Evolutionary conservation across 1,284 basidiomycete species (phyloP).

Genomic region (Xerocomus nothofagi): DNA sequence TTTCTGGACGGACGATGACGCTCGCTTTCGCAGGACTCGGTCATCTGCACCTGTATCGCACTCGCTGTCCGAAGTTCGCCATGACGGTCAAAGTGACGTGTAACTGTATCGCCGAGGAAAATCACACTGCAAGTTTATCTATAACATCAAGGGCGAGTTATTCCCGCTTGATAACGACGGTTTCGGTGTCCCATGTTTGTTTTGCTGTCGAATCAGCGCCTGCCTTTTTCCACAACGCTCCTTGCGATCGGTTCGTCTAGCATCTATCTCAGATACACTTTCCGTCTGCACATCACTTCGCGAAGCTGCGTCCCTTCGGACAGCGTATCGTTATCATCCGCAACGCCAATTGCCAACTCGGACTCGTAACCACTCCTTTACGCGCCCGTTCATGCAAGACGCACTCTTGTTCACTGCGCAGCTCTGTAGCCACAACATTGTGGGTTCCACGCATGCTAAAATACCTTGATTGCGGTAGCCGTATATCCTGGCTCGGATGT

Average conservation of each 20-base stretch:
- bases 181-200: slow-evolving; percentile 26
- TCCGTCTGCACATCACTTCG: slow-evolving; percentile 27
- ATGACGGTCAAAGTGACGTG: slow-evolving; percentile 21
- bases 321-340: slow-evolving; percentile 16
- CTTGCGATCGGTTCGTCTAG: slow-evolving; percentile 16
- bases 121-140: slow-evolving; percentile 25
- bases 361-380: slow-evolving; percentile 1
- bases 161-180: slow-evolving; percentile 22
- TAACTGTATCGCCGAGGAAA: slow-evolving; percentile 29
- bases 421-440: neutral
- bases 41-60: slow-evolving; percentile 38
- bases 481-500: slow-evolving; percentile 5
- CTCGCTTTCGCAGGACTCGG: slow-evolving; percentile 29
- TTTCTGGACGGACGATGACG: slow-evolving; percentile 11
- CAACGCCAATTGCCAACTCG: slow-evolving; percentile 13
- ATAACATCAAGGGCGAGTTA: slow-evolving; percentile 17
- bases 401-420: neutral
- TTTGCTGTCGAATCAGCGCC: slow-evolving; percentile 19
- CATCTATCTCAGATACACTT: slow-evolving; percentile 24
- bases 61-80: slow-evolving; percentile 32
- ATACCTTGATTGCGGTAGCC: slow-evolving; percentile 3
- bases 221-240: slow-evolving; percentile 12
- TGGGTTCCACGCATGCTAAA: slow-evolving; percentile 5
- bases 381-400: slow-evolving; percentile 3
- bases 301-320: slow-evolving; percentile 17